Conservation (phyloP, 805 yeast genomes). For the Cyberlindnera amylophila region DNA sequence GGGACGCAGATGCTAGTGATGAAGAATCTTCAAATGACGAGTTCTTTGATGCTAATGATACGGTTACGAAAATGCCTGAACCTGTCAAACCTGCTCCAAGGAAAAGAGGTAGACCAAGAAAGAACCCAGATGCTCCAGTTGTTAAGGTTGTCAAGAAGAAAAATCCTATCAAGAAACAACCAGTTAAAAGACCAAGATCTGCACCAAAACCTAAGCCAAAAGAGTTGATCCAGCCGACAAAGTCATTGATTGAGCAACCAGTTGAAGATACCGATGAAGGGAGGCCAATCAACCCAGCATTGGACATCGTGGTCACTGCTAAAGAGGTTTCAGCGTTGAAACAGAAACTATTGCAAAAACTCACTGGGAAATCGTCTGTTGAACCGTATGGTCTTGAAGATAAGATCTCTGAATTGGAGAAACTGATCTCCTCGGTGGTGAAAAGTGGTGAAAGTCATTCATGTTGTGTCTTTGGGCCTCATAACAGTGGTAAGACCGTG, state of each 20-base stretch:
- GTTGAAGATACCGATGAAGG: background rate
- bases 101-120: too few relatives aligned
- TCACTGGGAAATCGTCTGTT: conserved; percentile 14
- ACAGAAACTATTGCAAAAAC: conserved; percentile 5
- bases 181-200: too few relatives aligned
- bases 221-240: too few relatives aligned
- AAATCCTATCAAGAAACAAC: too few relatives aligned
- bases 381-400: conserved; percentile 34
- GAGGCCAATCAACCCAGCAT: background rate
- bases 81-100: too few relatives aligned
- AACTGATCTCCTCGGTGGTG: conserved; percentile 61
- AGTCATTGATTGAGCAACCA: background rate
- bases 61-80: background rate
- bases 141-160: too few relatives aligned
- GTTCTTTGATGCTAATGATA: conserved; percentile 11
- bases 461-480: conserved; percentile 72
- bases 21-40: conserved; percentile 7
- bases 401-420: conserved; percentile 46
- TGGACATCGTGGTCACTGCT: background rate
- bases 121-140: too few relatives aligned
- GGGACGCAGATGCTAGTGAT: too few relatives aligned
- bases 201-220: too few relatives aligned
- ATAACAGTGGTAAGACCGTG: conserved; percentile 71
- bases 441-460: conserved; percentile 76
- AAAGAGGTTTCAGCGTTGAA: conserved; percentile 1